Evolutionary conservation across 352 stramenopile species (phyloP).

Genomic region (Phytopythium boreale): DNA sequence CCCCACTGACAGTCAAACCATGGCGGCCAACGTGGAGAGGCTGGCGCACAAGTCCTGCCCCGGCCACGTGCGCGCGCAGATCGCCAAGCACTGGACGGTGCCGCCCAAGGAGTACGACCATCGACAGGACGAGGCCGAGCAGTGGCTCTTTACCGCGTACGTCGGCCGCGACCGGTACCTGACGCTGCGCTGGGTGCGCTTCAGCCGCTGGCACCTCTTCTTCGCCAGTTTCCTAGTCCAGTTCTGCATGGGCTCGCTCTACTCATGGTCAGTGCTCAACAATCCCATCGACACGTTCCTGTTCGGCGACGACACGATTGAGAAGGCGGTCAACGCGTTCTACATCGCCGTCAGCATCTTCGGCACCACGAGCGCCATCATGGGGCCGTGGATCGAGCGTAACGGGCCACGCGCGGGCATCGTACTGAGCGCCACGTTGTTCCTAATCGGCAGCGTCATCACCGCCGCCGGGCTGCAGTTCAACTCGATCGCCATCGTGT

Average conservation of each 20-base stretch:
- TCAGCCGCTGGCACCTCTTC: constrained; percentile 61
- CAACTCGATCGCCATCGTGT: constrained; percentile 41
- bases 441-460: constrained; percentile 49
- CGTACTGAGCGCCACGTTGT: constrained; percentile 39
- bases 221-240: constrained; percentile 50
- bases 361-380: constrained; percentile 47
- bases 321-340: constrained; percentile 51
- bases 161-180: constrained; percentile 46
- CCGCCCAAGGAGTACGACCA: constrained; percentile 29
- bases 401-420: constrained; percentile 40
- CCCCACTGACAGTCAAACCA: background rate
- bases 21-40: background rate
- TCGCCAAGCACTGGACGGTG: constrained; percentile 46
- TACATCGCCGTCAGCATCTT: constrained; percentile 64
- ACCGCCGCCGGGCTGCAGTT: constrained; percentile 41
- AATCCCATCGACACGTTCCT: constrained; percentile 48
- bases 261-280: constrained; percentile 70
- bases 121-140: constrained; percentile 47
- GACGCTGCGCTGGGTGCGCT: constrained; percentile 26
- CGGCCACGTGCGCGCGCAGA: background rate
- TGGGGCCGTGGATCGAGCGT: constrained; percentile 62
- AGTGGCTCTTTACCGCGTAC: constrained; percentile 48
- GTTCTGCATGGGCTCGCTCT: constrained; percentile 66
- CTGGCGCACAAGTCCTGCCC: constrained; percentile 4
- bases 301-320: constrained; percentile 31